A percentile compares a stretch with the other conserved stretches of the same genome.
Conservation (phyloP, 1,284 basidiomycete genomes). For the Ceratorhiza oryzae-sativae region DNA sequence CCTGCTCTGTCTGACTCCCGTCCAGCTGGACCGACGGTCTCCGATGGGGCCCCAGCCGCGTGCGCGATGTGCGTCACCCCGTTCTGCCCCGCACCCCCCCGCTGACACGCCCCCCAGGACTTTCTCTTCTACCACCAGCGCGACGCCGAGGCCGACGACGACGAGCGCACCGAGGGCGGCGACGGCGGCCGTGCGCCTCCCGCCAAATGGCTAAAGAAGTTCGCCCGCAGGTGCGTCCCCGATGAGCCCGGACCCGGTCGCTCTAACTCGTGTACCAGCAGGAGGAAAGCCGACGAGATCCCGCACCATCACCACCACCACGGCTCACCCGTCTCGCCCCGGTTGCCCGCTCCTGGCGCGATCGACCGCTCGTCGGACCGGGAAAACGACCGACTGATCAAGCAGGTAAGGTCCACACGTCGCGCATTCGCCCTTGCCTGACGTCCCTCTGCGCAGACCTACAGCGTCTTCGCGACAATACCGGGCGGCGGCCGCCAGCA, state of each 20-base stretch:
- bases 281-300: constrained; percentile 34
- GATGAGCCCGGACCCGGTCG: not conserved
- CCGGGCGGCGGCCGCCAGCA: constrained; percentile 34
- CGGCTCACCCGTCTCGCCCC: constrained; percentile 8
- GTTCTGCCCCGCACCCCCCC: too few relatives aligned
- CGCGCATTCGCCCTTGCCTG: not conserved
- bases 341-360: constrained; percentile 25
- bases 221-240: constrained; percentile 41
- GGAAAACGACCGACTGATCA: constrained; percentile 42
- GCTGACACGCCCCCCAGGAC: constrained; percentile 47
- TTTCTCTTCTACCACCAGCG: constrained; percentile 58
- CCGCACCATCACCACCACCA: too few relatives aligned
- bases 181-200: constrained; percentile 35
- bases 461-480: constrained; percentile 41
- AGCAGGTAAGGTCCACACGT: constrained; percentile 19
- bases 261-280: constrained; percentile 27
- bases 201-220: constrained; percentile 38
- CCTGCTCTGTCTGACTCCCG: constrained; percentile 48
- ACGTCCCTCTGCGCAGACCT: constrained; percentile 26
- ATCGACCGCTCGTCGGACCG: constrained; percentile 34
- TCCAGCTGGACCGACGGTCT: constrained; percentile 38
- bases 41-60: constrained; percentile 42
- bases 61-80: constrained; percentile 37
- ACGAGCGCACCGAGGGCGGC: constrained; percentile 28
- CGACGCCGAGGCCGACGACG: constrained; percentile 40